Evolutionary conservation across 352 stramenopile species (phyloP), one percentile per base, ranked within the genome.

Genomic region (Peronospora belbahrii): DNA sequence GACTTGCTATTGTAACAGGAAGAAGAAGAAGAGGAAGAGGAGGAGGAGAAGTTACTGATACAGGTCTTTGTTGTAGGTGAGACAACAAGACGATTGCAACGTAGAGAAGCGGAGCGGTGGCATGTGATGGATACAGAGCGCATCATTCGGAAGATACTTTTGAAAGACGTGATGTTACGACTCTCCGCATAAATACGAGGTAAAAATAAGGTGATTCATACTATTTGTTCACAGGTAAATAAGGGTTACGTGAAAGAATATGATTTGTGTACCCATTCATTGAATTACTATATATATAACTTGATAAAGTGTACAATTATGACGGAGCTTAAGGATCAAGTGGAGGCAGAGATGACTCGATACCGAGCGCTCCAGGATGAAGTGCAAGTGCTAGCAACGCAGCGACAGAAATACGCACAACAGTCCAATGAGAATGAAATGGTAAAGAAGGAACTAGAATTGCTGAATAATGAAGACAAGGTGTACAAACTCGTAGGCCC

Each of bases 381-480:
- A 57, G 78, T 93, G 56, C 73, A 85, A 42, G 70, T 84, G 54
- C 70, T 96, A 18, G 74, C 78, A 42, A 76, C 69, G 43, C 77
- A 96, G 70, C 76, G 93, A 18, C 87, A 96, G 67, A 81, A 79
- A 43, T 93, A 95, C 41, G 81, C 94, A 55, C 79, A 92, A 46
- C 94, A 98, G 49, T 62, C 86, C 38, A 97, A 96, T 44, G 94
- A 98, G 63, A 98, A 98, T 67, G 90, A 91, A 62, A 97, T 97
- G 90, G 94, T 98, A 20, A 89, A 96, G 74, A 76, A 95, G 65
- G 90, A 96, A 60, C 64, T 97, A 14, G 67, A 94, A 32, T 54
- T 97, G 48, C 53, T 97, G 42, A 70, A 85, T 45, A 83, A 87
- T 27, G 77, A 93, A 38, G 66, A 74, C 44, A 94, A 95, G 54